Evolutionary conservation across 257 asterid genomes (phyloP).

Genomic region (Capsicum baccatum): DNA sequence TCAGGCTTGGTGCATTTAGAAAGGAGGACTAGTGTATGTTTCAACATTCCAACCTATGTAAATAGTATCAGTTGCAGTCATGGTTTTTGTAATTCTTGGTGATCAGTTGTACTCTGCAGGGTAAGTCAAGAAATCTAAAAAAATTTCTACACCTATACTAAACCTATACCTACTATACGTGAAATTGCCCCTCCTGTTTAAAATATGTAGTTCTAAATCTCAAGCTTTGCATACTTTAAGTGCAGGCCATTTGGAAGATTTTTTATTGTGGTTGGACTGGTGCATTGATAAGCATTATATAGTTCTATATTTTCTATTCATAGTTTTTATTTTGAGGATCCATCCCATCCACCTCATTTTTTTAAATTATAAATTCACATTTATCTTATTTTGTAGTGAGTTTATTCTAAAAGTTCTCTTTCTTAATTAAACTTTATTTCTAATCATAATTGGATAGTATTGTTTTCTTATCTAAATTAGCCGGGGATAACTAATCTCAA

Average conservation of each 20-base stretch:
- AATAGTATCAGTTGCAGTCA: conserved; percentile 75
- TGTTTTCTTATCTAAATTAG: too few species aligned
- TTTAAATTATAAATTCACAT: too few species aligned
- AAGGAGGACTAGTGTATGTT: conserved; percentile 88
- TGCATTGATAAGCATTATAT: too few species aligned
- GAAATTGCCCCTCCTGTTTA: not conserved
- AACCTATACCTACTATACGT: not conserved
- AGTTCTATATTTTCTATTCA: too few species aligned
- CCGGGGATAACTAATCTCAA: too few species aligned
- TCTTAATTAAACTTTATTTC: too few species aligned
- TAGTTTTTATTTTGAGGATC: too few species aligned
- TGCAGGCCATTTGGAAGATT: conserved; percentile 78
- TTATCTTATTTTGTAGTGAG: too few species aligned
- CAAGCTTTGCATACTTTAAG: conserved; percentile 13
- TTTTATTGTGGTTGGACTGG: conserved; percentile 67
- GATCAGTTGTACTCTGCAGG: conserved; percentile 78
- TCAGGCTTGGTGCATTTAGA: conserved; percentile 91
- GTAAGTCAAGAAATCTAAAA: conserved; percentile 41
- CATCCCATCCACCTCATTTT: too few species aligned
- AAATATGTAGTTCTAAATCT: not conserved
- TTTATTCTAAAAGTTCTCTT: too few species aligned
- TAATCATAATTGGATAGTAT: too few species aligned
- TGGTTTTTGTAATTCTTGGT: conserved; percentile 76
- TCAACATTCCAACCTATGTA: conserved; percentile 92
- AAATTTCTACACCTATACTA: not conserved